These are phyloP conservation scores for Saturnispora sanitii DNA, from an alignment of 805 yeast genomes.

Conservation along the genomic window DNA sequence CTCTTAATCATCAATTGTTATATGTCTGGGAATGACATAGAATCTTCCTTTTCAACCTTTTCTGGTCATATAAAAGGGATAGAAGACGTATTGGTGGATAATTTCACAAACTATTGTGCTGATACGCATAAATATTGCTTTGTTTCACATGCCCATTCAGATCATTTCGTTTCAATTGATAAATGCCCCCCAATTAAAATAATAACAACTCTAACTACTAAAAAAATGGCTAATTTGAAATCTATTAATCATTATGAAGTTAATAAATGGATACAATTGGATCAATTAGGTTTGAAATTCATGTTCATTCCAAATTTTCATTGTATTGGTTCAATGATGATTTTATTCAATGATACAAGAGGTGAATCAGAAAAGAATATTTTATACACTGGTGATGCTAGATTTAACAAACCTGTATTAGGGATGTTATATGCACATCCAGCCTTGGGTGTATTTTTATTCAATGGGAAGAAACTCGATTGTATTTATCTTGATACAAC, in stretches of 20 bases:
- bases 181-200: background rate
- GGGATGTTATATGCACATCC: conserved; percentile 5
- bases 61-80: conserved; percentile 11
- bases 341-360: conserved; percentile 7
- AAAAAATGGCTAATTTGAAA: background rate
- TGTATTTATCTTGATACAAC: conserved; percentile 17
- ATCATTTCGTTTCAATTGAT: conserved; percentile 11
- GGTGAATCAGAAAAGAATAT: background rate
- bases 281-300: conserved; percentile 2
- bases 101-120: conserved; percentile 5
- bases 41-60: conserved; percentile 9
- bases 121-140: conserved; percentile 10
- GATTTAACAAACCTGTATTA: conserved; percentile 11
- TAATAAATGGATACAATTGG: conserved; percentile 4
- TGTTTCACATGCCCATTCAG: conserved; percentile 16
- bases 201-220: conserved; percentile 5
- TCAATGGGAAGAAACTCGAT: conserved; percentile 6
- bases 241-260: background rate
- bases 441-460: conserved; percentile 7
- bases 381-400: conserved; percentile 16
- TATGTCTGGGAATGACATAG: conserved; percentile 5
- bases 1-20: no score
- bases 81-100: conserved; percentile 13
- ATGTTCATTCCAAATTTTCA: conserved; percentile 16
- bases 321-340: conserved; percentile 17